Percentiles rank a stretch among this genome's conserved stretches.
These are phyloP conservation scores for Hydnum rufescens DNA, from an alignment of 768 basidiomycete genomes.

Conservation along the genomic window DNA sequence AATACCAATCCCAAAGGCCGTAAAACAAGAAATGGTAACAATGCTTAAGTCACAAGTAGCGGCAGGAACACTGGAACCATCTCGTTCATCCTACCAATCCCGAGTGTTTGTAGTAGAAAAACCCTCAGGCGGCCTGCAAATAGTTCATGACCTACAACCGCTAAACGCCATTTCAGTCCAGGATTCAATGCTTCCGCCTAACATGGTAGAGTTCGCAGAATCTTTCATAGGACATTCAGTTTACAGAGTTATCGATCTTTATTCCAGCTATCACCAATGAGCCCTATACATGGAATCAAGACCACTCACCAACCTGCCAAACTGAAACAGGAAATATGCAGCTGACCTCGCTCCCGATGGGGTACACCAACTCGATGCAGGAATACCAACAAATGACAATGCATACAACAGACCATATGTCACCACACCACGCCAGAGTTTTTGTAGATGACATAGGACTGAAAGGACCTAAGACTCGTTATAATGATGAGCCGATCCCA, in stretches of 20 bases:
- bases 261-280: conserved; percentile 21
- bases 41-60: conserved; percentile 21
- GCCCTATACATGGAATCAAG: conserved; percentile 15
- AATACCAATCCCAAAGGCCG: conserved; percentile 18
- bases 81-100: conserved; percentile 21
- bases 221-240: conserved; percentile 19
- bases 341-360: conserved; percentile 22
- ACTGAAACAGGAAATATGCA: conserved; percentile 20
- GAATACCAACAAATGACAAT: too few species aligned
- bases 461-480: conserved; percentile 22
- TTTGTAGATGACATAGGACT: too few species aligned
- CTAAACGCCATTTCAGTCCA: conserved; percentile 16
- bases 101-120: conserved; percentile 22
- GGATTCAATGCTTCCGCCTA: conserved; percentile 20
- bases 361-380: too few species aligned
- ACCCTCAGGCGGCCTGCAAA: conserved; percentile 18
- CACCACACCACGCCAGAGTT: conserved; percentile 20
- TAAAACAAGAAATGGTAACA: conserved; percentile 17
- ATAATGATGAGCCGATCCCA: conserved; percentile 15
- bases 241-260: conserved; percentile 12
- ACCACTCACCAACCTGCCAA: conserved; percentile 25
- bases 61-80: conserved; percentile 24
- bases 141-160: conserved; percentile 23
- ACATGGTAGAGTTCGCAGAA: conserved; percentile 18
- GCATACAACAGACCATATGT: too few species aligned